These are phyloP conservation scores for Leishmania aethiopica DNA, from an alignment of 208 protist genomes.

Conservation along the genomic window DNA sequence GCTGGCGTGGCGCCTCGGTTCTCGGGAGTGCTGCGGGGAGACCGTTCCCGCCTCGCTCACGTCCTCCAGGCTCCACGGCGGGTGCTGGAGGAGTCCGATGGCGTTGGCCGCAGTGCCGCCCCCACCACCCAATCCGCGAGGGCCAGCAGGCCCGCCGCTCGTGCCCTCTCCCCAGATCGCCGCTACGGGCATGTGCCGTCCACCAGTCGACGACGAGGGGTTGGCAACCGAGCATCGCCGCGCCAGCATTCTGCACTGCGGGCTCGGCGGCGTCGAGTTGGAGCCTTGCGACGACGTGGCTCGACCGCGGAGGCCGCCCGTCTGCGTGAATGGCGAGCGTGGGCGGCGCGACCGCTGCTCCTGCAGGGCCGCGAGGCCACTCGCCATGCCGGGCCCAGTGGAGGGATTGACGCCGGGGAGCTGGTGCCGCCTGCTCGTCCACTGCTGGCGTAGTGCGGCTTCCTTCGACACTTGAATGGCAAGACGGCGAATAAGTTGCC, in stretches of 20 bases:
- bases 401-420: not conserved
- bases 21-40: constrained; percentile 2
- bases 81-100: not conserved
- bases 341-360: constrained; percentile 24
- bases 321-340: constrained; percentile 27
- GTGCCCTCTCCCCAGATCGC: not conserved
- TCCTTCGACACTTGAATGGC: constrained; percentile 35
- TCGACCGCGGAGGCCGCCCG: constrained; percentile 8
- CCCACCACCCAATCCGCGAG: not conserved
- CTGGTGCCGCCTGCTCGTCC: constrained; percentile 17
- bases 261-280: constrained; percentile 34
- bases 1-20: not conserved
- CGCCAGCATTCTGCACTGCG: constrained; percentile 21
- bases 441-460: constrained; percentile 27
- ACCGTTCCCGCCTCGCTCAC: constrained; percentile 11
- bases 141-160: not conserved
- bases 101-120: not conserved
- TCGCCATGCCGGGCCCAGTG: constrained; percentile 3
- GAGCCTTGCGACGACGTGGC: constrained; percentile 24
- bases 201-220: constrained; percentile 11
- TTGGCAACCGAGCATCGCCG: constrained; percentile 17
- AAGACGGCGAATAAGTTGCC: constrained; percentile 36
- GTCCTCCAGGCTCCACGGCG: constrained; percentile 26
- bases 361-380: constrained; percentile 19
- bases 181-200: not conserved